Percentiles rank a stretch among this genome's conserved stretches.
Evolutionary conservation across 306 rosid genomes (phyloP).

Genomic region (Psophocarpus tetragonolobus): DNA sequence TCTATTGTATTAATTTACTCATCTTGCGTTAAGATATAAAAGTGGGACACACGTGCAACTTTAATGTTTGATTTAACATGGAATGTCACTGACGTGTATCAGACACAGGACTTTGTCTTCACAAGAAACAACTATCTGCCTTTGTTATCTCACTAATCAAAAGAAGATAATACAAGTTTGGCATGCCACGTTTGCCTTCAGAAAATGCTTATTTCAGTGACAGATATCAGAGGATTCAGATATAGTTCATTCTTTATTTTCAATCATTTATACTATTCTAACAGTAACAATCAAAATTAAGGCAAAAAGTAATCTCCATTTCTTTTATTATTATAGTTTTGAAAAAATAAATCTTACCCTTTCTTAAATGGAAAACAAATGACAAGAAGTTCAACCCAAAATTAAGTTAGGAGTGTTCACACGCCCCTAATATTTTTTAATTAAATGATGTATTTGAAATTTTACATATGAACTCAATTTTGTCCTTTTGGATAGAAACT

Average conservation of each 20-base stretch:
- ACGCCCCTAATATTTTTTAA: too few species aligned
- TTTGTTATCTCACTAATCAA: not conserved
- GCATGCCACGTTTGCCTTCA: not conserved
- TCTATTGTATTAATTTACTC: not conserved
- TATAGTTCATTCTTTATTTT: not conserved
- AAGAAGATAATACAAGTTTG: not conserved
- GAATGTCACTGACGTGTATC: constrained; percentile 30
- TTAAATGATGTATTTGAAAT: too few species aligned
- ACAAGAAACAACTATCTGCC: constrained; percentile 11
- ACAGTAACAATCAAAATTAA: too few species aligned
- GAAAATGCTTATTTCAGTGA: not conserved
- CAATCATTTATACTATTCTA: too few species aligned
- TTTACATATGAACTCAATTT: too few species aligned
- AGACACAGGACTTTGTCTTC: constrained; percentile 31
- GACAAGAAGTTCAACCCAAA: not conserved
- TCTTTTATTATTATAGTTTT: too few species aligned
- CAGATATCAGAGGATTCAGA: not conserved
- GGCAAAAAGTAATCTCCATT: too few species aligned
- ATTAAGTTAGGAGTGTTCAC: too few species aligned
- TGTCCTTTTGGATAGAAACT: too few species aligned
- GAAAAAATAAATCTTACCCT: too few species aligned
- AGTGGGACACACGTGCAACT: constrained; percentile 45
- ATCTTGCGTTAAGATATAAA: constrained; percentile 15
- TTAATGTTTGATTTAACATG: constrained; percentile 30
- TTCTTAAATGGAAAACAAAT: too few species aligned